Evolutionary conservation across 2,329 filamentous ascomycete genomes (phyloP).

Genomic region (Thielaviopsis euricoi): DNA sequence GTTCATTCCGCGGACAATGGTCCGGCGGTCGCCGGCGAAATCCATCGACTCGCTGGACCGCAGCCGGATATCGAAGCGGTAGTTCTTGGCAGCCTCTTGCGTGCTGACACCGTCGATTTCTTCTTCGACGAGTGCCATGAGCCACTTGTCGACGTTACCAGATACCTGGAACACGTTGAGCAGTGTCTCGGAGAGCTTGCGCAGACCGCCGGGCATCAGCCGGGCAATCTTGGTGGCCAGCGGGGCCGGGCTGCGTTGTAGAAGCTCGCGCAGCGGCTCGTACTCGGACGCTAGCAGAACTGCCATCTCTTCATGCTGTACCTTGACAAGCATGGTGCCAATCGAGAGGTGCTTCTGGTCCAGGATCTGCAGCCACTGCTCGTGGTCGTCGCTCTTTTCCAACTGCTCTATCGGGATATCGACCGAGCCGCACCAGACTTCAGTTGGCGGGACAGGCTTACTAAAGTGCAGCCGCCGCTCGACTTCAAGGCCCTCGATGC

Average conservation of each 20-base stretch:
- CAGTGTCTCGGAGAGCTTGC: slow-evolving; percentile 67
- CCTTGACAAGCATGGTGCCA: slow-evolving; percentile 70
- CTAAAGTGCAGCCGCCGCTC: slow-evolving; percentile 10
- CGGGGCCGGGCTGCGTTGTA: slow-evolving; percentile 71
- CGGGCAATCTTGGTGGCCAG: slow-evolving; percentile 74
- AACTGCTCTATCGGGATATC: slow-evolving; percentile 68
- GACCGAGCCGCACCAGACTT: slow-evolving; percentile 51
- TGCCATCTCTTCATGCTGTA: slow-evolving; percentile 75
- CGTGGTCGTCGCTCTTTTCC: slow-evolving; percentile 58
- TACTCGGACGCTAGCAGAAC: slow-evolving; percentile 82
- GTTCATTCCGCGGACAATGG: slow-evolving; percentile 59
- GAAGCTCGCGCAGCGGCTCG: slow-evolving; percentile 59
- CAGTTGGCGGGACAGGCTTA: slow-evolving; percentile 21
- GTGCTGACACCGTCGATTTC: slow-evolving; percentile 89
- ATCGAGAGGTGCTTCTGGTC: slow-evolving; percentile 62
- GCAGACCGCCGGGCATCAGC: slow-evolving; percentile 60
- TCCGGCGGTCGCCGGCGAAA: slow-evolving; percentile 47
- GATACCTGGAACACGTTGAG: slow-evolving; percentile 94
- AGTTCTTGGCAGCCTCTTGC: slow-evolving; percentile 57
- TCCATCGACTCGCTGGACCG: slow-evolving; percentile 55
- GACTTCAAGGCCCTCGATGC: slow-evolving; percentile 31
- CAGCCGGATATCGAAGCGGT: slow-evolving; percentile 54
- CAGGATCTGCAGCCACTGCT: slow-evolving; percentile 74
- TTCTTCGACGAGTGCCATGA: slow-evolving; percentile 84
- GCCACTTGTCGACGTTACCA: slow-evolving; percentile 69